Conservation (phyloP, 106 monocot species). For the Chionographis japonica region DNA sequence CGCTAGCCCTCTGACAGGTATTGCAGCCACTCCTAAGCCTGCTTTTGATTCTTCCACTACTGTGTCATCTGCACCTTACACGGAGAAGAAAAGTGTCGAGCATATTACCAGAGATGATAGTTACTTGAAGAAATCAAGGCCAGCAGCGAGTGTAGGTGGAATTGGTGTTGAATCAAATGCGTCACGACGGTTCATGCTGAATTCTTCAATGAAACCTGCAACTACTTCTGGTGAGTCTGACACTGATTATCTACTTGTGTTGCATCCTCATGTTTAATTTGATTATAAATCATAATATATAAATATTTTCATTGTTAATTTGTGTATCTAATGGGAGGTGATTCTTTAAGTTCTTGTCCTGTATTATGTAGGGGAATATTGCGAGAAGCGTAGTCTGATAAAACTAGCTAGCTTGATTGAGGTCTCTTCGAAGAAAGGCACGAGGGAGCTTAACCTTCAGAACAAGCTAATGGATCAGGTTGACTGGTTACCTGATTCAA, state of each 20-base stretch:
- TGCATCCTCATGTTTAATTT: not conserved
- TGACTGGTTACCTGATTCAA: conserved; percentile 48
- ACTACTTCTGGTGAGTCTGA: conserved; percentile 21
- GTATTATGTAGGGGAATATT: conserved; percentile 4
- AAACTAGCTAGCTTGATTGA: conserved; percentile 40
- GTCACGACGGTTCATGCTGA: conserved; percentile 14
- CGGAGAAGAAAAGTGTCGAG: not conserved
- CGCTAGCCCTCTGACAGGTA: not conserved
- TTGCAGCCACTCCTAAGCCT: not conserved
- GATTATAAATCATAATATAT: too few species aligned
- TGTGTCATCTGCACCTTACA: not conserved
- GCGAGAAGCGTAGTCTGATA: conserved; percentile 28
- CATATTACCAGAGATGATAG: conserved; percentile 25
- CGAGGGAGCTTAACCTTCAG: conserved; percentile 29
- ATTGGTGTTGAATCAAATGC: conserved; percentile 1
- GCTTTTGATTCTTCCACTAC: conserved; percentile 1
- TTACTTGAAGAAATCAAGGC: conserved; percentile 20
- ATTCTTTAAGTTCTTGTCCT: not conserved
- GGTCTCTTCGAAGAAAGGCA: conserved; percentile 33
- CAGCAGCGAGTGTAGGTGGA: conserved; percentile 11
- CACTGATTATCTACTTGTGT: not conserved
- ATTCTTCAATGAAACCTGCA: conserved; percentile 9
- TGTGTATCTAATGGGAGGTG: too few species aligned
- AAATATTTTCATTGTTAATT: too few species aligned
- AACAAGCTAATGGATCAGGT: conserved; percentile 48